Percentiles rank a stretch among this genome's conserved stretches.
phyloP scores from a whole-genome alignment of 2,329 filamentous ascomycete species.

The Talaromyces atroroseus region DNA sequence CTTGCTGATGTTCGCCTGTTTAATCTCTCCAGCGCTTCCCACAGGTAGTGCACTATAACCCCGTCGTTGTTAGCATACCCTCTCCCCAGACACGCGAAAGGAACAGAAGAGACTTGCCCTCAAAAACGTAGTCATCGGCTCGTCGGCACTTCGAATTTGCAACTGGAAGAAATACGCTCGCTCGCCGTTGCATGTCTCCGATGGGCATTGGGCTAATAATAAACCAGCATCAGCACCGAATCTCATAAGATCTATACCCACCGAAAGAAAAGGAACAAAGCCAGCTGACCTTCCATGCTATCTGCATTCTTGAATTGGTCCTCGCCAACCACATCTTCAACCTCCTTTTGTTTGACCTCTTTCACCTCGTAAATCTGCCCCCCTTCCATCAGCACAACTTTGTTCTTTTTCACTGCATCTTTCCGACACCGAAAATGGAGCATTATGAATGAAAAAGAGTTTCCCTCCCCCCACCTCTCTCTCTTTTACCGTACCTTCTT shows the following conservation, averaged over 20 bases:
- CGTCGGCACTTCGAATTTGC: slow-evolving; percentile 95
- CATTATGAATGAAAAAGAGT: not conserved
- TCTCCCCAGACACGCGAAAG: not conserved
- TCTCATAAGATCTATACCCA: slow-evolving; percentile 7
- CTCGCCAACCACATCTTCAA: slow-evolving; percentile 81
- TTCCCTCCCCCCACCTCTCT: no score
- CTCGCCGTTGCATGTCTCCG: slow-evolving; percentile 70
- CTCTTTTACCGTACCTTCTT: slow-evolving; percentile 43
- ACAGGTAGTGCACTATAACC: slow-evolving; percentile 40
- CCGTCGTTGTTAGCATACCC: not conserved
- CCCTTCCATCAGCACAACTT: slow-evolving; percentile 22
- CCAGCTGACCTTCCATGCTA: slow-evolving; percentile 60
- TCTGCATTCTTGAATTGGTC: slow-evolving; percentile 89
- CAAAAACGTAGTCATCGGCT: slow-evolving; percentile 96
- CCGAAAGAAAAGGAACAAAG: slow-evolving; percentile 6
- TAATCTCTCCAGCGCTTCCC: slow-evolving; percentile 46
- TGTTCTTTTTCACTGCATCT: no score
- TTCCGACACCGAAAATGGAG: not conserved
- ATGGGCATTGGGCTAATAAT: slow-evolving; percentile 67
- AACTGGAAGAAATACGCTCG: slow-evolving; percentile 94
- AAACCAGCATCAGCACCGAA: not conserved
- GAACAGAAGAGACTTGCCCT: slow-evolving; percentile 52
- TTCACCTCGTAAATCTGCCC: slow-evolving; percentile 68
- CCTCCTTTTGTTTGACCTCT: slow-evolving; percentile 74
- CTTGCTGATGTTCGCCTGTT: slow-evolving; percentile 28